Percentiles rank a stretch among this genome's conserved stretches.
phyloP scores from a whole-genome alignment of 1,139 yeast species.

The Tardiomyces digboiensis region DNA sequence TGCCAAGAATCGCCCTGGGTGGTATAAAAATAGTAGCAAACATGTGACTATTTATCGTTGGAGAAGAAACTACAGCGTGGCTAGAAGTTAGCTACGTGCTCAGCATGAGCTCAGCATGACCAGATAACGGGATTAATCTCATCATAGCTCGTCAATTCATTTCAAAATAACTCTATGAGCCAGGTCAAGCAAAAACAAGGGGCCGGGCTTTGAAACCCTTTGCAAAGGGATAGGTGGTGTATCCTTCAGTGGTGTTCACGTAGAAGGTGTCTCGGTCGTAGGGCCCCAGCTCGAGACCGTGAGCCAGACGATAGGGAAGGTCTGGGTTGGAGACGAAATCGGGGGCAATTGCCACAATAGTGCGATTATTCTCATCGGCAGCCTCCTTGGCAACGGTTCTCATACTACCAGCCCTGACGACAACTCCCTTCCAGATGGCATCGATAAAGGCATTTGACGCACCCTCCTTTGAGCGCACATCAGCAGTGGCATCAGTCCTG shows the following conservation, averaged over 20 bases:
- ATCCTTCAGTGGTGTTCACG: constrained; percentile 23
- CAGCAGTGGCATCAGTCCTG: constrained; percentile 11
- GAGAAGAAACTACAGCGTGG: too few species aligned
- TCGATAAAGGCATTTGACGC: not conserved
- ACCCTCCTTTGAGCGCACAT: too few species aligned
- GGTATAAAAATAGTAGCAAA: too few species aligned
- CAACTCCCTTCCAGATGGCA: constrained; percentile 30
- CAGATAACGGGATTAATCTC: too few species aligned
- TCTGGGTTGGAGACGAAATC: constrained; percentile 42
- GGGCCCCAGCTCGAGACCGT: constrained; percentile 22
- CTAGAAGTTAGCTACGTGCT: too few species aligned
- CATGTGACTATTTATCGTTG: too few species aligned
- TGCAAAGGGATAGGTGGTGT: constrained; percentile 20
- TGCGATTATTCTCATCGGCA: constrained; percentile 27
- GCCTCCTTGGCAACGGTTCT: constrained; percentile 10
- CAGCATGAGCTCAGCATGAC: not conserved
- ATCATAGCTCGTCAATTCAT: too few species aligned
- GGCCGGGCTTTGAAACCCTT: not conserved
- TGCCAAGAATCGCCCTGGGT: too few species aligned
- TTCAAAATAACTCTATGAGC: too few species aligned
- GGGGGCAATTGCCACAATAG: constrained; percentile 38
- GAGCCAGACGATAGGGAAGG: constrained; percentile 31
- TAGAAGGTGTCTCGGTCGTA: constrained; percentile 30
- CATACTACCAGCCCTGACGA: constrained; percentile 31
- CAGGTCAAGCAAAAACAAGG: too few species aligned